These are phyloP conservation scores for Sparassis latifolia DNA, from an alignment of 1,284 basidiomycete genomes.

Conservation along the genomic window DNA sequence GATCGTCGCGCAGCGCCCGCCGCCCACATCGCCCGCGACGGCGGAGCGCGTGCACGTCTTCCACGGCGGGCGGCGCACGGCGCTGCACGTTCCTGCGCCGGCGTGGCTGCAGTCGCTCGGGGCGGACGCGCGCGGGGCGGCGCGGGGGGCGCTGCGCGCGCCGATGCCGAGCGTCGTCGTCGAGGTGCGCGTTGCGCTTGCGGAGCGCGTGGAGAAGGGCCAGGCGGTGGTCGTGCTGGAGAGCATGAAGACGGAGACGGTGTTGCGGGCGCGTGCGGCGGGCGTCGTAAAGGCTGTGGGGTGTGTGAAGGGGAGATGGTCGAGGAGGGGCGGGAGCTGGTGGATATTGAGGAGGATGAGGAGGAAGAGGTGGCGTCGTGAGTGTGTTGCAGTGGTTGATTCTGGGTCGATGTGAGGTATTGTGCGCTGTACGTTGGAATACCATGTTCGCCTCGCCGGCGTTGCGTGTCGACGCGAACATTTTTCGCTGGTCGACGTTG, in stretches of 20 bases:
- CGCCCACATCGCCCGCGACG: constrained; percentile 42
- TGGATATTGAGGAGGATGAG: constrained; percentile 46
- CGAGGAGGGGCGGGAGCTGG: constrained; percentile 76
- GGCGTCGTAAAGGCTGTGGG: constrained; percentile 69
- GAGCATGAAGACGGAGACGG: constrained; percentile 96
- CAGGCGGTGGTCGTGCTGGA: constrained; percentile 82
- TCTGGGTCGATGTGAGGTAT: neutral
- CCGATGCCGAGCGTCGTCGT: constrained; percentile 91
- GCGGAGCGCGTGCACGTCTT: constrained; percentile 73
- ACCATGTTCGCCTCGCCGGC: no score
- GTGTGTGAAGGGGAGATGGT: constrained; percentile 82
- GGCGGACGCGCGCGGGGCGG: constrained; percentile 43
- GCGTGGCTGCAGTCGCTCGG: constrained; percentile 60
- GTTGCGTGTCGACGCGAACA: no score
- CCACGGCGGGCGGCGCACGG: constrained; percentile 47
- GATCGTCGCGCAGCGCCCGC: constrained; percentile 62
- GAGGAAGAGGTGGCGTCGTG: neutral
- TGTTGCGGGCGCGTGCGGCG: constrained; percentile 61
- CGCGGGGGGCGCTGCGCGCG: constrained; percentile 55
- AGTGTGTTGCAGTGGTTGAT: neutral
- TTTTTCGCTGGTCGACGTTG: no score
- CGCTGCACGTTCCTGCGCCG: constrained; percentile 56
- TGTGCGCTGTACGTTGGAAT: no score
- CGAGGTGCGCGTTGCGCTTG: constrained; percentile 73
- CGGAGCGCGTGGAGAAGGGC: constrained; percentile 75